phyloP scores from a whole-genome alignment of 2,329 filamentous ascomycete species.

The Fusarium incarnatum region DNA sequence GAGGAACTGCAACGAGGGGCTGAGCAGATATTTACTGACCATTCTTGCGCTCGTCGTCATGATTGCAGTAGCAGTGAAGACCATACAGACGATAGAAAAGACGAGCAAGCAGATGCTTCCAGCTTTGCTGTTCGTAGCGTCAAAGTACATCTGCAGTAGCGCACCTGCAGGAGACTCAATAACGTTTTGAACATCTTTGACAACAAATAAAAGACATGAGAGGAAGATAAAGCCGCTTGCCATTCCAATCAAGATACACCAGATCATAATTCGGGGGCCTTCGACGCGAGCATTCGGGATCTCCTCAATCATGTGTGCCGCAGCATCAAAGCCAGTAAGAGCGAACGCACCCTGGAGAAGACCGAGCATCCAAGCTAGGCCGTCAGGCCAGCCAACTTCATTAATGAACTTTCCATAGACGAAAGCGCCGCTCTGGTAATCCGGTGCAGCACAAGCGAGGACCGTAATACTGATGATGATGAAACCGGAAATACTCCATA shows the following conservation, averaged over 20 bases:
- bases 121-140: constrained; percentile 71
- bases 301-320: constrained; percentile 61
- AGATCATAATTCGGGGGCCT: constrained; percentile 75
- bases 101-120: constrained; percentile 74
- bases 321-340: constrained; percentile 62
- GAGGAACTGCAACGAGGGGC: no score
- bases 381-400: constrained; percentile 75
- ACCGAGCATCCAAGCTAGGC: constrained; percentile 68
- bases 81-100: constrained; percentile 73
- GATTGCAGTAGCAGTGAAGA: constrained; percentile 72
- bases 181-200: constrained; percentile 67
- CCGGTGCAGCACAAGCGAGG: constrained; percentile 72
- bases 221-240: constrained; percentile 71
- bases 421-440: constrained; percentile 72
- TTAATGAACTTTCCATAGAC: constrained; percentile 78
- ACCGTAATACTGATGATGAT: constrained; percentile 76
- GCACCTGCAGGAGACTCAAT: constrained; percentile 68
- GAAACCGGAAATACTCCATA: constrained; percentile 78
- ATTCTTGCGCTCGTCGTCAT: constrained; percentile 69
- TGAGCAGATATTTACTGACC: no score
- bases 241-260: constrained; percentile 72
- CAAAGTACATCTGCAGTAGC: constrained; percentile 71
- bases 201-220: constrained; percentile 71
- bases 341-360: constrained; percentile 64
- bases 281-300: constrained; percentile 68